A percentile compares a stretch with the other conserved stretches of the same genome.
Evolutionary conservation across 2,329 filamentous ascomycete genomes (phyloP).

Genomic region (Aspergillus sojae): DNA sequence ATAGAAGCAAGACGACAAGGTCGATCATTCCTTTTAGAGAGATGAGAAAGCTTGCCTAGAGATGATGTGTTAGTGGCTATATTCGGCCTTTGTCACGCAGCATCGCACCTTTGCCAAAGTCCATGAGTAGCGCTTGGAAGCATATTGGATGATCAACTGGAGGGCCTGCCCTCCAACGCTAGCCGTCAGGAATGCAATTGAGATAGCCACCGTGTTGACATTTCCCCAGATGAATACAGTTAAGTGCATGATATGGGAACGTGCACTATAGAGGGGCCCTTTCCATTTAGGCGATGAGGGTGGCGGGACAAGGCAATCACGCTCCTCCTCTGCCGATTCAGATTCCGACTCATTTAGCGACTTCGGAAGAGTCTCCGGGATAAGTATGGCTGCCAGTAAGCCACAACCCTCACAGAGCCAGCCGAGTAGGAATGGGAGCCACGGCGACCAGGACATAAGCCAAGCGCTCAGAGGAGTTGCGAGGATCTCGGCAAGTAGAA

Average conservation of each 20-base stretch:
- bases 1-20: conserved; percentile 10
- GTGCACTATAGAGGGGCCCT: background rate
- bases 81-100: background rate
- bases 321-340: background rate
- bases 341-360: background rate
- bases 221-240: conserved; percentile 7
- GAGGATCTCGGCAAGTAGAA: conserved; percentile 12
- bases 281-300: background rate
- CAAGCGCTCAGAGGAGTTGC: conserved; percentile 16
- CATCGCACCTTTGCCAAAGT: conserved; percentile 14
- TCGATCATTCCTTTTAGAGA: conserved; percentile 13
- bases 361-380: conserved; percentile 15
- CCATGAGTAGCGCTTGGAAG: conserved; percentile 17
- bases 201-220: conserved; percentile 8
- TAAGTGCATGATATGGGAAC: conserved; percentile 6
- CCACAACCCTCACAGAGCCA: conserved; percentile 9
- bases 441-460: conserved; percentile 13
- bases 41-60: conserved; percentile 14
- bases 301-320: background rate
- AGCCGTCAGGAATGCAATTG: conserved; percentile 10
- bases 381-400: background rate
- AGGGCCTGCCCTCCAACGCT: conserved; percentile 13
- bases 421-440: conserved; percentile 14
- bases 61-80: background rate
- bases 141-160: conserved; percentile 16